Base-by-base conservation (phyloP, 805 yeast genomes). In the Cyberlindnera mycetangii region DNA sequence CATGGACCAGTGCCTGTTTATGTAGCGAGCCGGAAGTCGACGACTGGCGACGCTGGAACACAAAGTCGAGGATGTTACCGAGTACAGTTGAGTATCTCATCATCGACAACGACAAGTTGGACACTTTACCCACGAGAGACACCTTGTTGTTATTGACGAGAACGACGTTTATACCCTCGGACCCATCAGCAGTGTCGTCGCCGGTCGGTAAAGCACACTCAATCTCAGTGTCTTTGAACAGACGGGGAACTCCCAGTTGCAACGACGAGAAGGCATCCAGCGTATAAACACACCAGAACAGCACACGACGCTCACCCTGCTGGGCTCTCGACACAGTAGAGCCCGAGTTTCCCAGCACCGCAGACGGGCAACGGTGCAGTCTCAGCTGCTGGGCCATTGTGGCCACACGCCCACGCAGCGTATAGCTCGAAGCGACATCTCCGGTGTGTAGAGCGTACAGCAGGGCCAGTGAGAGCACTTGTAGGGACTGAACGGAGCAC, bases 361-460 rank as follows among this genome's bases (percentile, higher is more conserved):
- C 92, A 5, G 90, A 81, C 9, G 95, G 96, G 62, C 95, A 85
- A 53, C 95, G 72, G 60, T 89, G 95, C 36, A 89, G 69, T 54
- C 97, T 76, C 42, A 89, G 67, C 54, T 89, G 93, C 55, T 87
- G 95, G 5, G 90, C 83, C 90, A 87, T 85, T 21, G 89, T 81
- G 11, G 84, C 78, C 7, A 84, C 81, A 53, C 81, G 72, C 34
- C 92, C 90, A 47, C 96, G 72, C 33, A 85, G 70, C 42, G 83
- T 84, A 66, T 88, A 89, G 48, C 89, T 74, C 1, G 88, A 81
- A 8, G 81, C 73, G 35, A 81, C 75, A 60, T 85, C 89, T 16
- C 95, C 95, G 6, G 77, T 76, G 31, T 82, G 81, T 30, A 85
- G 66, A 58, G 86, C 82, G 58, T 85, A 86, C 46, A 84, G 77